Evolutionary conservation across 495 filamentous ascomycete genomes (phyloP).

Genomic region (Friedmanniomyces simplex): DNA sequence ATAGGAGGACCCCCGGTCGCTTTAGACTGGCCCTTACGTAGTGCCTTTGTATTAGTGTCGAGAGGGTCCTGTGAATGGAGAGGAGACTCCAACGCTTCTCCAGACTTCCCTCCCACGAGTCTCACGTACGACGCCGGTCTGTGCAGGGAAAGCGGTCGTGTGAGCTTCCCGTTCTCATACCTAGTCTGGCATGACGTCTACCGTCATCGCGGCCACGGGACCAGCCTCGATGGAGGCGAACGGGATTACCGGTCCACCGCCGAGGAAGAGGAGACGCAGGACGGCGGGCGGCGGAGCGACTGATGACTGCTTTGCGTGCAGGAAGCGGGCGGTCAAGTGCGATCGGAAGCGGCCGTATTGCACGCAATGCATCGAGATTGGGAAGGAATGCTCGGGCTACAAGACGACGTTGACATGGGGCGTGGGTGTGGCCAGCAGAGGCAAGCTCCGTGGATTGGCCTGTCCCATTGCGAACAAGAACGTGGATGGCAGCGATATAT

Average conservation of each 20-base stretch:
- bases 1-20: background rate
- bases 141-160: background rate
- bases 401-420: constrained; percentile 98
- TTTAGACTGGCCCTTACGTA: background rate
- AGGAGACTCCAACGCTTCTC: background rate
- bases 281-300: constrained; percentile 81
- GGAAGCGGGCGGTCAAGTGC: constrained; percentile 71
- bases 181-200: constrained; percentile 1
- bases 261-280: constrained; percentile 75
- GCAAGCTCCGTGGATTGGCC: constrained; percentile 83
- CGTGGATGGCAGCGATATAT: constrained; percentile 7
- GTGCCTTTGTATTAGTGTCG: background rate
- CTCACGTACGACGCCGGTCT: background rate
- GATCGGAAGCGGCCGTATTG: constrained; percentile 92
- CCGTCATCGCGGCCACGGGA: background rate
- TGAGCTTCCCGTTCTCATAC: background rate
- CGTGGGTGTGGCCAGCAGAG: constrained; percentile 89
- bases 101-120: background rate
- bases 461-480: constrained; percentile 66
- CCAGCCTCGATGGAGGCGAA: background rate
- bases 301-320: constrained; percentile 93
- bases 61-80: background rate
- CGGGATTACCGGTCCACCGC: constrained; percentile 10
- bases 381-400: constrained; percentile 92
- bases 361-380: constrained; percentile 81